A percentile compares a stretch with the other conserved stretches of the same genome.
These are phyloP conservation scores for Trichosporon coremiiforme DNA, from an alignment of 1,284 basidiomycete species.

Conservation along the genomic window DNA sequence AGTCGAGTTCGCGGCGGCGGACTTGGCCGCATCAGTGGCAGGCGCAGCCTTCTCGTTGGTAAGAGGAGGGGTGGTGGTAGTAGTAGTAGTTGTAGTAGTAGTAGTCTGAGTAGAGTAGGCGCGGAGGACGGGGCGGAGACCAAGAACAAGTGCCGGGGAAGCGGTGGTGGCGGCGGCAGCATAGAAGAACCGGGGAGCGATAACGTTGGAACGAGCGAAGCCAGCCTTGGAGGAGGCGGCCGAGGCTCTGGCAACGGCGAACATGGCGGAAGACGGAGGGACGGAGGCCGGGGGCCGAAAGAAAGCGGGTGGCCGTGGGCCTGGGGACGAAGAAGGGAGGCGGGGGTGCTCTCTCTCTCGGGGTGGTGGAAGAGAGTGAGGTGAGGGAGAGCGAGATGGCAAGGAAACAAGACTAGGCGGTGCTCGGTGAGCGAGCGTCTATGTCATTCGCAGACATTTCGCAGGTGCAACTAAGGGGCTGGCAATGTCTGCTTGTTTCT, in stretches of 20 bases:
- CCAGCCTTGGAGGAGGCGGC: constrained; percentile 10
- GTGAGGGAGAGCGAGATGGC: constrained; percentile 16
- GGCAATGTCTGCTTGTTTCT: too few relatives aligned
- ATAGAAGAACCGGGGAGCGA: constrained; percentile 17
- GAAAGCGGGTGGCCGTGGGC: constrained; percentile 19
- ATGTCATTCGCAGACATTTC: constrained; percentile 19
- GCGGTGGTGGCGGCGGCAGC: constrained; percentile 3
- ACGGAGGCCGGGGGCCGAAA: constrained; percentile 12
- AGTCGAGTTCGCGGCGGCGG: constrained; percentile 27
- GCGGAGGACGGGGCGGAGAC: constrained; percentile 21
- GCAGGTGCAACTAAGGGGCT: neutral
- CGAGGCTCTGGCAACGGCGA: constrained; percentile 15
- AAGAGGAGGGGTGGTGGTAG: constrained; percentile 23
- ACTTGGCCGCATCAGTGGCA: constrained; percentile 31
- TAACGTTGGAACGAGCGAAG: constrained; percentile 6
- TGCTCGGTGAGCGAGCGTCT: neutral
- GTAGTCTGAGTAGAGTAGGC: constrained; percentile 35
- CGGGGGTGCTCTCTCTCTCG: constrained; percentile 16
- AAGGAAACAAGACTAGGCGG: neutral
- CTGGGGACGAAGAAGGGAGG: constrained; percentile 8
- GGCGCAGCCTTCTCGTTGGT: constrained; percentile 23
- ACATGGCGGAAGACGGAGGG: constrained; percentile 13
- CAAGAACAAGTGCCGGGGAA: constrained; percentile 15
- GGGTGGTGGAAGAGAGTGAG: constrained; percentile 16
- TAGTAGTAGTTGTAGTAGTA: constrained; percentile 23